A percentile compares a stretch with the other conserved stretches of the same genome.
Evolutionary conservation across 805 yeast species (phyloP).

Genomic region (Hanseniaspora occidentalis): DNA sequence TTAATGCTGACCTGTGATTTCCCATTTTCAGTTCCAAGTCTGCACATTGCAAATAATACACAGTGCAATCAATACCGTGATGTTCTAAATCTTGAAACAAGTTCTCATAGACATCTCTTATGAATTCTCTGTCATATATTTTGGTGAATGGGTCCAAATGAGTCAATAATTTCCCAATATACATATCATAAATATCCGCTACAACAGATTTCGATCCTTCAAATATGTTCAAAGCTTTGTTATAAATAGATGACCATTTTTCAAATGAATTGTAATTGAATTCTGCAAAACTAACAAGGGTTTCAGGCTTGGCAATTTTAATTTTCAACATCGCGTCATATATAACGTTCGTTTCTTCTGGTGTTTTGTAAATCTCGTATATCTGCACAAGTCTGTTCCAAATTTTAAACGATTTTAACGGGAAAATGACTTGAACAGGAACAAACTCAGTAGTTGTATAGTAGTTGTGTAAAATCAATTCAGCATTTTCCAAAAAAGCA

Average conservation of each 20-base stretch:
- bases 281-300: slow-evolving; percentile 49
- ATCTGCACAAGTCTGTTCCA: slow-evolving; percentile 71
- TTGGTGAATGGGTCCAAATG: slow-evolving; percentile 8
- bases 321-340: slow-evolving; percentile 45
- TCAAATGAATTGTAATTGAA: slow-evolving; percentile 25
- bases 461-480: background rate
- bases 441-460: slow-evolving; percentile 6
- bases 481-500: background rate
- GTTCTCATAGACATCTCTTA: slow-evolving; percentile 66
- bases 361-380: slow-evolving; percentile 37
- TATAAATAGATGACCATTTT: slow-evolving; percentile 48
- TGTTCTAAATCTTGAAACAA: slow-evolving; percentile 42
- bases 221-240: slow-evolving; percentile 53
- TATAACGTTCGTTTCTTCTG: slow-evolving; percentile 26
- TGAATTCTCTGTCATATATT: slow-evolving; percentile 33
- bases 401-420: slow-evolving; percentile 43
- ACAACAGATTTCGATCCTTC: slow-evolving; percentile 37
- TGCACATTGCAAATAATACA: slow-evolving; percentile 38
- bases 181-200: slow-evolving; percentile 61
- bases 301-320: slow-evolving; percentile 57
- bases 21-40: slow-evolving; percentile 35
- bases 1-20: slow-evolving; percentile 33
- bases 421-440: slow-evolving; percentile 43
- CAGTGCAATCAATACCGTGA: slow-evolving; percentile 27
- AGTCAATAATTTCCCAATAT: slow-evolving; percentile 39